Base-by-base conservation (phyloP, 345 rosid genomes). In the Barbarea vulgaris region DNA sequence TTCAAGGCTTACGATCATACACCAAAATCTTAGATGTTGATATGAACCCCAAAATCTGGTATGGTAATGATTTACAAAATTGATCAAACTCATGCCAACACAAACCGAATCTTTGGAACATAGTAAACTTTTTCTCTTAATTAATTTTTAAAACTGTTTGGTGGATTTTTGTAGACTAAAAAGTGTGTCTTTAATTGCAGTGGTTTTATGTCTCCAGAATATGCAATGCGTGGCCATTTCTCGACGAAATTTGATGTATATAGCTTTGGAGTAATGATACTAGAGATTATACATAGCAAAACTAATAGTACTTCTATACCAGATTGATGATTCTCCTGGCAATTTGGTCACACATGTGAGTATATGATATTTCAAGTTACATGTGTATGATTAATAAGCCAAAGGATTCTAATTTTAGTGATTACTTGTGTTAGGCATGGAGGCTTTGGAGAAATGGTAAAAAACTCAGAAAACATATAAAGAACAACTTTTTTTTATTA, bases 1-100 rank as follows among this genome's bases (percentile, higher is more conserved):
- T 60, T 88, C 58, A 12, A 4, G 21, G 1, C 70, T 50, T 14
- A 66, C 46, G 8, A 66, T 66, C 19, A 66, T 66, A 66, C 59
- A 46, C 69, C 69, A 37, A 17, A 55, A 64, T 46, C 69, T 64
- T 67, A 53, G 72, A 67, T 53, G 61, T 12, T 2, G 17, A 67
- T 2, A 76, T 85, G 89, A 85, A 81, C 28, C 81, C 87, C 2
- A 87, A 85, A 63, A 84, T 85, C 3, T 59, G 88, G 91, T 4
- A 75, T 77, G 79, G 87, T 87, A 2, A 84, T 77, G 67, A 84
- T 87, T 17, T 80, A 82, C 0, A 64, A 80, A 9, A 70, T 64
- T 3, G 71, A 83, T 34, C 77, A 75, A 54, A 46, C 57, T 56
- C 68, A 64, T 52, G 80, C 60, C 46, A 83, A 57, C 15, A 87